These are phyloP conservation scores for Fagopyrum esculentum DNA, from an alignment of 148 eudicot species.

Conservation along the genomic window DNA sequence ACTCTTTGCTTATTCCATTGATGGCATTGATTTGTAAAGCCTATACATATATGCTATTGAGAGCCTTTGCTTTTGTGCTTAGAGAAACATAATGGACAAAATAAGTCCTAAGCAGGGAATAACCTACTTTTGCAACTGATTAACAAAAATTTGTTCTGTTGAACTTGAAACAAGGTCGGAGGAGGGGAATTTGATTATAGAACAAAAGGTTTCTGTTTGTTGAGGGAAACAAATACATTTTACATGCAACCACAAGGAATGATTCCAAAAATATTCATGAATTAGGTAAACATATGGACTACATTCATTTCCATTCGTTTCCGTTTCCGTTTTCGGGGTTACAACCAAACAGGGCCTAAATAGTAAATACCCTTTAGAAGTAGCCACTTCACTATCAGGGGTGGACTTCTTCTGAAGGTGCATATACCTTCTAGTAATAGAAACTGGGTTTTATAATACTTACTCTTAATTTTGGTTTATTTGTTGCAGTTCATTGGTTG, in stretches of 20 bases:
- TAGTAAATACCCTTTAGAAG: not conserved
- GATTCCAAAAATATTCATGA: no score
- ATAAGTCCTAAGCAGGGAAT: not conserved
- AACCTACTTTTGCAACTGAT: not conserved
- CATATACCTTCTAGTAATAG: not conserved
- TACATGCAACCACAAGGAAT: no score
- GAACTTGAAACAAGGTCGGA: not conserved
- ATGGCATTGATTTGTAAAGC: not conserved
- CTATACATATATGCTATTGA: not conserved
- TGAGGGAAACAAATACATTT: no score
- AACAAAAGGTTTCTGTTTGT: not conserved
- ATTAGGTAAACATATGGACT: no score
- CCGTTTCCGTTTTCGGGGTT: no score
- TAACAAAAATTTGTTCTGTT: not conserved
- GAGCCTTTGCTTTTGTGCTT: not conserved
- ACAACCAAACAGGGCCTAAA: no score
- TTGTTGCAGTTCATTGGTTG: slow-evolving; percentile 62
- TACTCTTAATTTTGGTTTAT: not conserved
- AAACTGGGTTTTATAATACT: not conserved
- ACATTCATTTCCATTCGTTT: no score
- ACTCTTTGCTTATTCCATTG: not conserved
- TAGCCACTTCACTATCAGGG: not conserved
- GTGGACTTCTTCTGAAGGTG: not conserved
- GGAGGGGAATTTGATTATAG: not conserved
- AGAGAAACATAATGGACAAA: not conserved